Evolutionary conservation across 805 yeast species (phyloP), one percentile per base, ranked within the genome.

Genomic region (Diddensiella transvaalensis): DNA sequence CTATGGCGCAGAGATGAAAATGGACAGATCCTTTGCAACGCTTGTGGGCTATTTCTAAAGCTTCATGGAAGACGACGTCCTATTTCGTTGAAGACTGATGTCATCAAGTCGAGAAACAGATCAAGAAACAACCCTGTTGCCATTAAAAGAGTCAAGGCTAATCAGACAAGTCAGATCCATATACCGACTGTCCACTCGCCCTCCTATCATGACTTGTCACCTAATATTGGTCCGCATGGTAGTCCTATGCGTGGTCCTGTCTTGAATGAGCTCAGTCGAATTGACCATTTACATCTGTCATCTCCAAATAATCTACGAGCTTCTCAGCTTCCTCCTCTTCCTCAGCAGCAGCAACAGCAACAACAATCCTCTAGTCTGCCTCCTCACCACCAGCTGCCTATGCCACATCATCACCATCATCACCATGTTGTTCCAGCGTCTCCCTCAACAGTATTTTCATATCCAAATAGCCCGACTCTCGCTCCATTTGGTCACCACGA

Each of bases 21-120:
- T 15, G 95, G 95, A 15, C 84, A 83, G 59, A 95, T 90, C 32
- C 74, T 90, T 43, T 90, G 98, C 66, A 90, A 90, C 70, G 98
- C 98, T 5, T 88, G 96, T 71, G 96, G 96, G 0, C 71, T 88
- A 43, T 88, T 88, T 60, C 69, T 89, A 50, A 90, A 90, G 69
- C 75, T 90, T 35, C 98, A 90, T 63, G 96, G 97, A 17, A 78
- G 96, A 47, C 88, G 96, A 38, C 76, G 98, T 61, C 97, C 98
- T 5, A 89, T 90, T 46, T 81, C 91, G 24, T 73, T 90, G 60
- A 90, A 90, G 65, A 87, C 96, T 5, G 96, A 90, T 68, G 91
- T 90, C 23, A 90, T 90, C 65, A 88, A 89, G 69, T 83, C 93
- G 41, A 76, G 98, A 64, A 90, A 90, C 65, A 21, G 56, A 23